Percentiles rank a stretch among this genome's conserved stretches.
Conservation (phyloP, 2,329 filamentous ascomycete species). For the Orbilia brochopaga region DNA sequence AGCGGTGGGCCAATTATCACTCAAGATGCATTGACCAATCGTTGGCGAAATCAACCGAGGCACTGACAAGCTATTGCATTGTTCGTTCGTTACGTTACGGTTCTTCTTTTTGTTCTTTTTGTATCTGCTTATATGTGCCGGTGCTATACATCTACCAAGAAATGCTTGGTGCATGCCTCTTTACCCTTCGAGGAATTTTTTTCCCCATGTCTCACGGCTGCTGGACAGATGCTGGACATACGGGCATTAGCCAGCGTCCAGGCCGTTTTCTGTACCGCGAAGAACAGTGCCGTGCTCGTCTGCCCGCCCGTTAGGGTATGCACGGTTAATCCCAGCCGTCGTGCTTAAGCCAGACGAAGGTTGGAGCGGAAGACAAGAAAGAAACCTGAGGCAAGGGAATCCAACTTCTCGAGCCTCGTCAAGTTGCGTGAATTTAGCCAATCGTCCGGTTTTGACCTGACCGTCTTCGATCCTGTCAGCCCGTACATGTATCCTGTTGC, state of each 20-base stretch:
- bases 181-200: constrained; percentile 7
- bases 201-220: constrained; percentile 31
- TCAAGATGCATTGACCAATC: constrained; percentile 2
- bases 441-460: too few relatives aligned
- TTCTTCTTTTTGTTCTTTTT: not conserved
- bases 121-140: not conserved
- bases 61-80: not conserved
- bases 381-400: not conserved
- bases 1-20: constrained; percentile 19
- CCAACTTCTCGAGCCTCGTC: not conserved
- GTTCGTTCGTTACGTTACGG: not conserved
- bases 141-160: not conserved
- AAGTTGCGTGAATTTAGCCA: constrained; percentile 1
- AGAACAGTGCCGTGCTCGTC: not conserved
- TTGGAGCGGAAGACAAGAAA: not conserved
- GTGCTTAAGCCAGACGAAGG: not conserved
- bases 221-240: not conserved
- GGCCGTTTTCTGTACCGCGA: not conserved
- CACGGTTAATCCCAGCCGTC: not conserved
- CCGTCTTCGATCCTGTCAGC: too few relatives aligned
- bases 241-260: not conserved
- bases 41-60: not conserved
- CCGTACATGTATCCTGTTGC: too few relatives aligned
- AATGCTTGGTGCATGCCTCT: not conserved
- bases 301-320: too few relatives aligned